Conservation (phyloP, 495 filamentous ascomycete genomes). For the Aspergillus carlsbadensis region DNA sequence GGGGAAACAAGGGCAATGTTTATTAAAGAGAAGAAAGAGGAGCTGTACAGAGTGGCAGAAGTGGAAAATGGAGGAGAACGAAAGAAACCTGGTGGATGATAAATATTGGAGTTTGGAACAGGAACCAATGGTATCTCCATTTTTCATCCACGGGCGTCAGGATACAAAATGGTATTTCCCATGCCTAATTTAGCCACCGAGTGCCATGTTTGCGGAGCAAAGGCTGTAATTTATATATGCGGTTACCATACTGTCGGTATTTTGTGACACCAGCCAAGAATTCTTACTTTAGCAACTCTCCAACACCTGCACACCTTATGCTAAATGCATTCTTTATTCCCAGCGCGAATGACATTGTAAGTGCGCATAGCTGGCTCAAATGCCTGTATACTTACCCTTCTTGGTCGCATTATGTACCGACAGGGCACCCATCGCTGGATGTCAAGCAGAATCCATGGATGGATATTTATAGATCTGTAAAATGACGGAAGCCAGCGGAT, state of each 20-base stretch:
- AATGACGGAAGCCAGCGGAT: conserved; percentile 1
- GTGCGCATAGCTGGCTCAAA: neutral
- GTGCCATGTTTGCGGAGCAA: neutral
- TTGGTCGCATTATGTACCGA: neutral
- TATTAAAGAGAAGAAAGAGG: neutral
- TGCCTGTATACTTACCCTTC: neutral
- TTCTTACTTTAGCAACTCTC: too few species aligned
- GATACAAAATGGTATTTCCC: neutral
- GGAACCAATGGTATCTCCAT: conserved; percentile 6
- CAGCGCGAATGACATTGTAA: neutral
- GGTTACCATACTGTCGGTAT: neutral
- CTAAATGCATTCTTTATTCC: neutral
- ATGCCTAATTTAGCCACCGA: neutral
- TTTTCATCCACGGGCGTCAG: conserved; percentile 1
- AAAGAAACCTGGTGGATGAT: conserved; percentile 1
- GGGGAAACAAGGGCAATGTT: neutral
- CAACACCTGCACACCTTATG: neutral
- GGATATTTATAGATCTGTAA: neutral
- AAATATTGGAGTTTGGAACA: conserved; percentile 15
- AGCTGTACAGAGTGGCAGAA: conserved; percentile 4
- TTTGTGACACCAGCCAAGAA: neutral
- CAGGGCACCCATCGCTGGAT: neutral
- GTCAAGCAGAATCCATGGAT: too few species aligned
- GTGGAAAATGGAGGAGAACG: conserved; percentile 1
- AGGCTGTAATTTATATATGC: neutral